These are phyloP conservation scores for Ascoidea tarda DNA, from an alignment of 805 yeast species.

Conservation along the genomic window DNA sequence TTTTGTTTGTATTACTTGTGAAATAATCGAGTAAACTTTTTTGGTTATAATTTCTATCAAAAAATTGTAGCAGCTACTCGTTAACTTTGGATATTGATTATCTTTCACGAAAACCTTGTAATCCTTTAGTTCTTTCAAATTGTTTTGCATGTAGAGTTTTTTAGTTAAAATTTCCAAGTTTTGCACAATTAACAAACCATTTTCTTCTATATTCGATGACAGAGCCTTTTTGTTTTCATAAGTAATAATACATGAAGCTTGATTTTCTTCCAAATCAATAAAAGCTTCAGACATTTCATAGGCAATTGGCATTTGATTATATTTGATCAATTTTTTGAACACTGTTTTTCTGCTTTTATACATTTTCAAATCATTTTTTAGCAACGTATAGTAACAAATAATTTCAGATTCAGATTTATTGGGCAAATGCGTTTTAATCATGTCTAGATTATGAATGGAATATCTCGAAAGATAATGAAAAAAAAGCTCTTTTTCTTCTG, in stretches of 20 bases:
- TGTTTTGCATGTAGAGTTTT: constrained; percentile 1
- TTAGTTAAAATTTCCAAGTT: constrained; percentile 1
- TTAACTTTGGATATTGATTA: not conserved
- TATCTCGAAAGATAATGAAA: constrained; percentile 33
- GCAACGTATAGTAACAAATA: constrained; percentile 25
- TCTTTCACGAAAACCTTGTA: not conserved
- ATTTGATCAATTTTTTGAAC: constrained; percentile 17
- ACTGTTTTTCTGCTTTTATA: constrained; percentile 14
- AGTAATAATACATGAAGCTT: constrained; percentile 15
- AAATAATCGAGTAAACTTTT: too few relatives aligned
- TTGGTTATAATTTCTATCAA: not conserved
- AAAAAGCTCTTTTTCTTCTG: constrained; percentile 34
- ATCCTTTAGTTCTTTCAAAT: not conserved
- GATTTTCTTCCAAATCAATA: constrained; percentile 28
- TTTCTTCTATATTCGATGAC: not conserved
- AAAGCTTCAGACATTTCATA: constrained; percentile 33
- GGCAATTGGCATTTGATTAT: constrained; percentile 36
- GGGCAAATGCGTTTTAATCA: constrained; percentile 23
- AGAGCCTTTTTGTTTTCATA: not conserved
- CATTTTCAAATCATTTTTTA: constrained; percentile 18
- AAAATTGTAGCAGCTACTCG: not conserved
- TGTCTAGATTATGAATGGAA: constrained; percentile 32
- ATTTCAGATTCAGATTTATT: constrained; percentile 31
- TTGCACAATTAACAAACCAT: not conserved
- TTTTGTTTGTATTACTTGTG: not conserved